Evolutionary conservation across 2,329 filamentous ascomycete species (phyloP), one percentile per base, ranked within the genome.

Genomic region (Penicillium sp.): DNA sequence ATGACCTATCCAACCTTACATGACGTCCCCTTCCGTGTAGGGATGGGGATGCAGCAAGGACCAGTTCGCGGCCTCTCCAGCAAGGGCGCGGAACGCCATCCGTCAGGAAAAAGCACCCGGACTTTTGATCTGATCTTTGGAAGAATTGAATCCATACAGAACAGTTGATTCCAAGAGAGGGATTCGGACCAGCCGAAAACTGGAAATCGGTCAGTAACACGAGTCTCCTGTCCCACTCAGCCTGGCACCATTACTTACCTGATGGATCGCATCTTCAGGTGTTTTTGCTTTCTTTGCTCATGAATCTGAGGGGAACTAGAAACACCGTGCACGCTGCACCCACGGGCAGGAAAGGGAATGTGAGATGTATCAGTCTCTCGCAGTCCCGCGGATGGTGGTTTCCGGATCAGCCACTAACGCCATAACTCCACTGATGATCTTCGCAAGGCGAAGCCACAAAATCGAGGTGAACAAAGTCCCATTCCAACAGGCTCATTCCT

Each of bases 1-100:
- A 64, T 66, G 66, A 64, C 67, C 69, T 71, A 73, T 71, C 69
- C 61, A 63, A 69, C 72, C 73, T 75, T 76, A 70, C 73, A 75
- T 75, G 62, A 59, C 59, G 64, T 69, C 60, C 66, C 66, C 68
- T 69, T 72, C 66, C 66, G 62, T 55, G 70, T 67, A 72, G 71
- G 67, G 62, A 53, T 59, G 52, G 27, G 25, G 25, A 29, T 60
- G 61, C 62, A 64, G 63, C 62, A 67, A 66, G 66, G 65, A 62
- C 67, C 65, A 62, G 61, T 59, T 69, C 67, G 63, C 66, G 61
- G 64, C 59, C 55, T 47, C 53, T 62, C 25, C 67, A 68, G 68
- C 66, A 65, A 67, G 65, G 58, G 65, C 59, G 65, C 70, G 72
- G 69, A 72, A 69, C 44, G 35, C 25, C 31, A 54, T 57, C 62